Evolutionary conservation across 2,329 filamentous ascomycete genomes (phyloP), one percentile per base, ranked within the genome.

Genomic region (Camptophora hylomeconis): DNA sequence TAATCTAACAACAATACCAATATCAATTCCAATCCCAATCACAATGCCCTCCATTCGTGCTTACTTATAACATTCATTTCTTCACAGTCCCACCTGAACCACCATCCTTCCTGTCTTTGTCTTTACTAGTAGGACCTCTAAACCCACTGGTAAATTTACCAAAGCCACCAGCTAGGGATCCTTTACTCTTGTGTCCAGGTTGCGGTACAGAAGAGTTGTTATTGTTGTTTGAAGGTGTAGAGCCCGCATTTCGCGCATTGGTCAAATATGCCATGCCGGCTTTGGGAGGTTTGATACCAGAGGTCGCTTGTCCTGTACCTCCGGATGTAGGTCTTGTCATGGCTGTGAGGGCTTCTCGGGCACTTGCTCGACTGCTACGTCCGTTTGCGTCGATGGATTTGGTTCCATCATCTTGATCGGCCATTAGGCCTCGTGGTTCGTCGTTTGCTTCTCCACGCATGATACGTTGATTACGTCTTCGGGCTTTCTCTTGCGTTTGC

Each of bases 401-500:
- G 13, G 7, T 23, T 17, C 27, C 17, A 15, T 21, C 27, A 5
- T 28, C 26, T 20, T 28, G 26, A 5, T 22, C 21, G 18, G 28
- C 28, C 18, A 29, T 27, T 4, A 35, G 28, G 24, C 24, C n/a
- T 20, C 18, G 13, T 3, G 5, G 16, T 7, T 10, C 14, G 10
- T 40, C 40, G 17, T 32, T 32, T 11, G 35, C 37, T 6, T 24
- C 29, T 11, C 42, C 40, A 7, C 42, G 30, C 11, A 45, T 26
- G 4, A 40, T 30, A 9, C 35, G 30, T 30, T 43, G 37, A 25
- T 41, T 41, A 6, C 43, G 32, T 7, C 42, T 33, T 31, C 84
- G 70, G 5, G 86, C 80, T 36, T 73, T 75, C 43, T 98, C 89
- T 49, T 98, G 89, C 2, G 92, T 87, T 29, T 68, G 72, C 42